Percentiles rank a stretch among this genome's conserved stretches.
phyloP scores from a whole-genome alignment of 176 grass and related monocot genomes.

The Oryza meyeriana region DNA sequence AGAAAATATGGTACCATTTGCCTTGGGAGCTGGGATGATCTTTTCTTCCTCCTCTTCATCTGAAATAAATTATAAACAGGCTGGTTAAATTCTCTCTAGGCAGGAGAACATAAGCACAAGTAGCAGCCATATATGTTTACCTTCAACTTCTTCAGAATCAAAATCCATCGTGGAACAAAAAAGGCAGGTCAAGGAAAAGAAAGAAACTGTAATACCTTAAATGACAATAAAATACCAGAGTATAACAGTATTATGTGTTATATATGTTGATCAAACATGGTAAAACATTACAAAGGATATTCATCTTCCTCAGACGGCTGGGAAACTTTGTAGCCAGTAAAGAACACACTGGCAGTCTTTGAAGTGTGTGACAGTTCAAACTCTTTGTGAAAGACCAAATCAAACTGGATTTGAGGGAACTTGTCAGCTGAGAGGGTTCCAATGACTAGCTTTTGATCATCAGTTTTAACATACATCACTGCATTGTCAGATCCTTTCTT shows the following conservation, averaged over 20 bases:
- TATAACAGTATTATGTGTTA: not conserved
- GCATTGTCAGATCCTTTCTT: slow-evolving; percentile 63
- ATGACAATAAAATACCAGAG: not conserved
- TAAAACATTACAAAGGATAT: slow-evolving; percentile 49
- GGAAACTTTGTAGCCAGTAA: slow-evolving; percentile 72
- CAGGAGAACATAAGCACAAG: not conserved
- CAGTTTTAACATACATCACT: slow-evolving; percentile 53
- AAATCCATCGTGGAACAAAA: slow-evolving; percentile 32
- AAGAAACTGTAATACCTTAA: not conserved
- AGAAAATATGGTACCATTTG: slow-evolving; percentile 27
- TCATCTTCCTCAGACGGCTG: slow-evolving; percentile 35
- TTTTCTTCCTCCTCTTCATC: slow-evolving; percentile 43
- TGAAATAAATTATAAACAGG: slow-evolving; percentile 6
- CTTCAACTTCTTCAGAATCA: slow-evolving; percentile 44
- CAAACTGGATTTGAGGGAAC: slow-evolving; percentile 63
- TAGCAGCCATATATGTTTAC: not conserved
- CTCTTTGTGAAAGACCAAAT: slow-evolving; percentile 84
- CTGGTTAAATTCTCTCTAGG: not conserved
- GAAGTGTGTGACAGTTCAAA: slow-evolving; percentile 89
- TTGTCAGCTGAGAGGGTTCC: slow-evolving; percentile 66
- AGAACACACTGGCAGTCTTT: slow-evolving; percentile 65
- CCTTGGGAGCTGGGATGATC: not conserved
- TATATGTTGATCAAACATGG: not conserved
- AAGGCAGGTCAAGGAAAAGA: slow-evolving; percentile 35
- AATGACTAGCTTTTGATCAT: slow-evolving; percentile 56